These are phyloP conservation scores for Helotiales sp. DNA, from an alignment of 2,329 filamentous ascomycete species.

Conservation along the genomic window DNA sequence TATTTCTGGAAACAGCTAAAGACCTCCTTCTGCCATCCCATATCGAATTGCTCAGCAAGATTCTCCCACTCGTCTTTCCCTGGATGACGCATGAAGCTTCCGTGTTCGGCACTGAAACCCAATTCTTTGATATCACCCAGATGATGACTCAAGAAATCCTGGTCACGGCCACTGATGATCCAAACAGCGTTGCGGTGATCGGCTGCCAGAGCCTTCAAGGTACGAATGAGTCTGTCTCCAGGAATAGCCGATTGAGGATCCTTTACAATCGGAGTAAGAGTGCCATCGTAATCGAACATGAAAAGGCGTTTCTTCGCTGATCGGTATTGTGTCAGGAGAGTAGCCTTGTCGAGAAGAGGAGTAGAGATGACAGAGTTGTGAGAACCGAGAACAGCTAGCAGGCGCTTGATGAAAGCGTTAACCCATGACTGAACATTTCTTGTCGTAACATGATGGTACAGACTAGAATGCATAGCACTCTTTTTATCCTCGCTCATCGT, in stretches of 20 bases:
- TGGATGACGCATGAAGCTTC: constrained; percentile 90
- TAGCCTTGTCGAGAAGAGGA: constrained; percentile 77
- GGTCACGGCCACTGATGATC: constrained; percentile 96
- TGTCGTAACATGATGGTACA: constrained; percentile 83
- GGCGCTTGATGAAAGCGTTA: constrained; percentile 74
- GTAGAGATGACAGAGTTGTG: constrained; percentile 78
- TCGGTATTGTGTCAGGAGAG: constrained; percentile 75
- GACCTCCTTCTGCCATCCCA: constrained; percentile 91
- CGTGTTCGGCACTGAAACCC: constrained; percentile 96
- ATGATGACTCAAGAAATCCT: constrained; percentile 87
- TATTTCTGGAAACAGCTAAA: constrained; percentile 85
- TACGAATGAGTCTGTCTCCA: constrained; percentile 79
- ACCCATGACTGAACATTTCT: constrained; percentile 91
- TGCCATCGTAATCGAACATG: constrained; percentile 99
- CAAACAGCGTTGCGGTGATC: constrained; percentile 90
- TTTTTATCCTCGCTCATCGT: constrained; percentile 73
- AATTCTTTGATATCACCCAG: constrained; percentile 89
- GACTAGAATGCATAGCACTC: constrained; percentile 69
- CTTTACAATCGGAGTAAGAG: constrained; percentile 91
- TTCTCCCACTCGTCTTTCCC: constrained; percentile 83
- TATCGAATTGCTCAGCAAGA: constrained; percentile 82
- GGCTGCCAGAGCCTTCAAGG: constrained; percentile 76
- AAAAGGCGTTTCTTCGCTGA: constrained; percentile 80
- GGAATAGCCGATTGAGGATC: constrained; percentile 90
- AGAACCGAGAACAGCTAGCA: constrained; percentile 80